Conservation (phyloP, 306 rosid genomes). For the Luffa acutangula region DNA sequence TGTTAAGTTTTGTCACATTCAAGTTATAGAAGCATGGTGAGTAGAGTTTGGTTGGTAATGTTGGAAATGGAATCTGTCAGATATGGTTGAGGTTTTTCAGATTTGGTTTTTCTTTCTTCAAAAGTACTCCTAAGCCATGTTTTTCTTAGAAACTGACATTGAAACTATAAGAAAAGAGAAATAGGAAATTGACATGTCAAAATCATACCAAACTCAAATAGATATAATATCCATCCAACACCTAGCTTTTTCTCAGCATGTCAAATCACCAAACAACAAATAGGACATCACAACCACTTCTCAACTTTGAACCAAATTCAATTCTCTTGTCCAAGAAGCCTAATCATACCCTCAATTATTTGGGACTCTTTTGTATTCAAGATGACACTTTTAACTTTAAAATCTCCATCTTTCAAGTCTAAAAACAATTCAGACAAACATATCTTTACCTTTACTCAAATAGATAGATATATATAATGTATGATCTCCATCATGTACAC, state of each 20-base stretch:
- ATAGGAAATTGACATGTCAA: constrained; percentile 3
- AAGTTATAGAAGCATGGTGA: background rate
- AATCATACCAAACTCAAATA: constrained; percentile 9
- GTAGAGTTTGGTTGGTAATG: background rate
- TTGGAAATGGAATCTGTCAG: background rate
- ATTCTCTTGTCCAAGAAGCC: background rate
- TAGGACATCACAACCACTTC: constrained; percentile 9
- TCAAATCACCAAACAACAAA: constrained; percentile 4
- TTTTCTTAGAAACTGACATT: background rate
- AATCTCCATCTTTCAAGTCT: background rate
- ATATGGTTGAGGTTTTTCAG: background rate
- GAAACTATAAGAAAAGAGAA: background rate
- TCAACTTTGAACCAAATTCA: background rate
- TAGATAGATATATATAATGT: background rate
- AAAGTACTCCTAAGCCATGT: background rate
- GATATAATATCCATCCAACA: background rate
- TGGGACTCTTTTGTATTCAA: background rate
- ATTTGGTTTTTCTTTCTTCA: background rate
- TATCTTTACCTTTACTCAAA: background rate
- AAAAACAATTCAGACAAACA: background rate
- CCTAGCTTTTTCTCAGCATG: background rate
- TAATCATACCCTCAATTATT: background rate
- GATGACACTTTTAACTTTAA: background rate
- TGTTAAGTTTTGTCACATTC: background rate
- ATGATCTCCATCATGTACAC: background rate